phyloP scores from a whole-genome alignment of 2,329 filamentous ascomycete genomes.

The Diaporthe sp. region DNA sequence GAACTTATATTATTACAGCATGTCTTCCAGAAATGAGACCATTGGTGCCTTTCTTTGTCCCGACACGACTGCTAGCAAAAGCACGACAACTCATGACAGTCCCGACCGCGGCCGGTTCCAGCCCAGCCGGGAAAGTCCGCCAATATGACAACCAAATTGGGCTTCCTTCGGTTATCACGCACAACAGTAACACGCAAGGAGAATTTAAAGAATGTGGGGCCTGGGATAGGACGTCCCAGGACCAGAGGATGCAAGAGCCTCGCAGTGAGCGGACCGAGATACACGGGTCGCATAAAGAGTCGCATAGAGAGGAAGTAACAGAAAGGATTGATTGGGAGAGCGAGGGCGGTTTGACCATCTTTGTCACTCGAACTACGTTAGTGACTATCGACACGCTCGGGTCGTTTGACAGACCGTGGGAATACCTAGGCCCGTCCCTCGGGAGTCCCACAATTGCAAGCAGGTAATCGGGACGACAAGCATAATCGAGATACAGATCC shows the following conservation, averaged over 20 bases:
- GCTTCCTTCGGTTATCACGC: neutral
- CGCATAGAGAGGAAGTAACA: neutral
- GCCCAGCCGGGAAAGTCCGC: neutral
- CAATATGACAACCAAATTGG: neutral
- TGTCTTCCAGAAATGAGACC: constrained; percentile 22
- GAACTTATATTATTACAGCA: constrained; percentile 9
- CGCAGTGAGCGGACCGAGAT: neutral
- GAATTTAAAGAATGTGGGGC: neutral
- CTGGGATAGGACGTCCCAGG: neutral
- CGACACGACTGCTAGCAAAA: neutral
- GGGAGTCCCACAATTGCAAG: neutral
- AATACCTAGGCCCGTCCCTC: constrained; percentile 9
- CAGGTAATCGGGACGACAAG: neutral
- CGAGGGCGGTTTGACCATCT: neutral
- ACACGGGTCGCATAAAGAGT: neutral
- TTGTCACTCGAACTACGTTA: constrained; percentile 7
- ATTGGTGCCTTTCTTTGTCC: neutral
- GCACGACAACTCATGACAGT: neutral
- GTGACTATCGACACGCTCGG: constrained; percentile 18
- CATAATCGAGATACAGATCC: neutral
- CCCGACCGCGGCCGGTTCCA: neutral
- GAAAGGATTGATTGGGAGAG: neutral
- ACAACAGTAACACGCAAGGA: neutral
- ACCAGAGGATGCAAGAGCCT: neutral
- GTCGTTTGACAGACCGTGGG: constrained; percentile 11